A percentile compares a stretch with the other conserved stretches of the same genome.
Evolutionary conservation across 1,284 basidiomycete species (phyloP).

Genomic region (Rhodotorula glutinis): DNA sequence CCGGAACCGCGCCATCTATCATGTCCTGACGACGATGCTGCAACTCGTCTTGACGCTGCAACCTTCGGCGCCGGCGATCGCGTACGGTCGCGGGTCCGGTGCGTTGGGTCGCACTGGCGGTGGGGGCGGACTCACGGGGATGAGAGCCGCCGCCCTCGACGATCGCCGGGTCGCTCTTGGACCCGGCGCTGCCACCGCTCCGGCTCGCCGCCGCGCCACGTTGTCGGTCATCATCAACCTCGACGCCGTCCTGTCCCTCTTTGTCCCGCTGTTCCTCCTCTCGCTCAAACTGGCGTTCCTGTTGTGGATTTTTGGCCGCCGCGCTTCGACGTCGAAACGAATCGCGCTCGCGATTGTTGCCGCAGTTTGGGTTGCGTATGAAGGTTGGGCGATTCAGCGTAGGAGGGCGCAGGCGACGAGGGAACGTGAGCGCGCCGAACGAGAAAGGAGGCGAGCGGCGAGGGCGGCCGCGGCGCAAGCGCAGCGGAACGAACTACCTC

Average conservation of each 20-base stretch:
- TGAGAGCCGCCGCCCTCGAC: not conserved
- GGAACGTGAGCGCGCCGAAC: conserved; percentile 19
- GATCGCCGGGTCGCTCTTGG: not conserved
- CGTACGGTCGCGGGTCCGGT: conserved; percentile 18
- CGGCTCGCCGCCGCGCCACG: conserved; percentile 15
- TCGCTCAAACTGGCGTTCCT: conserved; percentile 43
- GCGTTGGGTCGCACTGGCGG: no score
- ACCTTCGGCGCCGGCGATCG: conserved; percentile 20
- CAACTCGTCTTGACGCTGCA: conserved; percentile 34
- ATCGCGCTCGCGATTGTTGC: conserved; percentile 39
- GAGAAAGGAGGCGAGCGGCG: conserved; percentile 12
- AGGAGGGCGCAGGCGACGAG: conserved; percentile 19
- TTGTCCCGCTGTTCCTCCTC: conserved; percentile 43
- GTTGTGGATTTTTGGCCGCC: conserved; percentile 44
- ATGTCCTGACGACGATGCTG: conserved; percentile 29
- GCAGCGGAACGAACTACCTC: not conserved
- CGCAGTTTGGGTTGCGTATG: conserved; percentile 42
- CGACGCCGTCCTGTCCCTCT: conserved; percentile 41
- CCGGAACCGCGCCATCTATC: conserved; percentile 21
- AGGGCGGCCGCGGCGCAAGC: conserved; percentile 3
- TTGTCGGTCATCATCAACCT: conserved; percentile 44
- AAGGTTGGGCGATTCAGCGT: conserved; percentile 37
- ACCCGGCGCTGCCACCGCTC: not conserved
- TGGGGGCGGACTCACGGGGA: no score
- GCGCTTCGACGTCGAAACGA: conserved; percentile 41